A percentile compares a stretch with the other conserved stretches of the same genome.
These are phyloP conservation scores for Colletotrichum coccodes DNA, from an alignment of 2,329 filamentous ascomycete genomes.

Conservation along the genomic window DNA sequence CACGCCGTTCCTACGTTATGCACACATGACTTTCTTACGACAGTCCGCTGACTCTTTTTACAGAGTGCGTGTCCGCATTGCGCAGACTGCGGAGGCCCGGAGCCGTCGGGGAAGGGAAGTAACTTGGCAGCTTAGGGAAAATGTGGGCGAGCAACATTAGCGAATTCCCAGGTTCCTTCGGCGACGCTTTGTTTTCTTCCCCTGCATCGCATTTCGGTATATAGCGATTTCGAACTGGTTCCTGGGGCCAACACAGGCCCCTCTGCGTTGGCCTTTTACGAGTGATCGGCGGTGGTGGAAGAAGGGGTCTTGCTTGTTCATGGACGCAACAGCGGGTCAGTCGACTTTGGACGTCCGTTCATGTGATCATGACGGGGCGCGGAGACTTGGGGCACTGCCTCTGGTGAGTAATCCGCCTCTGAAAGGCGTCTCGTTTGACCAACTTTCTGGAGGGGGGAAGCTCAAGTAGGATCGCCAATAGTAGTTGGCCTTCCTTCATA, in stretches of 20 bases:
- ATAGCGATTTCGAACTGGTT: neutral
- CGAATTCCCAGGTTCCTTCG: neutral
- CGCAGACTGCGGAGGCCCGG: slow-evolving; percentile 5
- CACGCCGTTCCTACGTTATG: slow-evolving; percentile 6
- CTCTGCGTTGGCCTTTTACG: neutral
- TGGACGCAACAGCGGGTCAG: neutral
- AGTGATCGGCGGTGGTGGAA: slow-evolving; percentile 6
- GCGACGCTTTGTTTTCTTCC: neutral
- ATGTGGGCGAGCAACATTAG: neutral
- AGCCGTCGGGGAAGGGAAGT: slow-evolving; percentile 5
- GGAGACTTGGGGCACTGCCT: neutral
- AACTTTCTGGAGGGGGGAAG: neutral
- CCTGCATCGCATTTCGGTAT: neutral
- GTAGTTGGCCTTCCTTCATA: too few relatives aligned
- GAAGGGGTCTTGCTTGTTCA: slow-evolving; percentile 7
- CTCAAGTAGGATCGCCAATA: neutral
- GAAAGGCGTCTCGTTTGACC: neutral
- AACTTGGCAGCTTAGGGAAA: neutral
- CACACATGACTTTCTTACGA: slow-evolving; percentile 3
- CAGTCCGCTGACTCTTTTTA: neutral
- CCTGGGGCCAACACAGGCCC: neutral
- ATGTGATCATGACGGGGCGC: neutral
- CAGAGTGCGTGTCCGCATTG: neutral
- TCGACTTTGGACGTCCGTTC: neutral
- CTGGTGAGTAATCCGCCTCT: too few relatives aligned